Conservation (phyloP, 352 stramenopile genomes). For the Phytophthora meadii region DNA sequence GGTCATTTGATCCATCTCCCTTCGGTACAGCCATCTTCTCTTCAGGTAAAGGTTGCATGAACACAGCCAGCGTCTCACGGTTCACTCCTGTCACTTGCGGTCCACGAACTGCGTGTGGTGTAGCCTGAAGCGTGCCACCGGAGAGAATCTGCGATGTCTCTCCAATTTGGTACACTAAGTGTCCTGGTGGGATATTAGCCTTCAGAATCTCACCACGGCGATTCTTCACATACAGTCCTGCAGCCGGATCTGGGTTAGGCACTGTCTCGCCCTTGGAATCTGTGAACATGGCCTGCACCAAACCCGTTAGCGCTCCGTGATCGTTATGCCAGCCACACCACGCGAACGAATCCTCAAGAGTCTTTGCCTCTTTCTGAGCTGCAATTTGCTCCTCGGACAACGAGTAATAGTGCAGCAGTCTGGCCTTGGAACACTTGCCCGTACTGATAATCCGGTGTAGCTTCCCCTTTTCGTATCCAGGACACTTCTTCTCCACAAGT, state of each 20-base stretch:
- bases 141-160: conserved; percentile 97
- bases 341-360: conserved; percentile 85
- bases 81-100: conserved; percentile 79
- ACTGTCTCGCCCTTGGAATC: conserved; percentile 71
- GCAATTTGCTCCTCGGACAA: conserved; percentile 71
- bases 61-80: conserved; percentile 96
- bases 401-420: conserved; percentile 97
- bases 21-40: conserved; percentile 84
- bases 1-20: conserved; percentile 33
- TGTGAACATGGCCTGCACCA: conserved; percentile 93
- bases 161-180: conserved; percentile 95
- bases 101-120: conserved; percentile 90
- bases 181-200: conserved; percentile 83
- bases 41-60: conserved; percentile 95
- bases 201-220: conserved; percentile 90
- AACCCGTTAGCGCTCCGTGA: conserved; percentile 94
- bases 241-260: conserved; percentile 75
- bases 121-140: conserved; percentile 92
- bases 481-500: conserved; percentile 80
- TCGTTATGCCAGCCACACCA: conserved; percentile 99
- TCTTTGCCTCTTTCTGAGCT: conserved; percentile 45
- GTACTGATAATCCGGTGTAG: conserved; percentile 90
- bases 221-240: conserved; percentile 95
- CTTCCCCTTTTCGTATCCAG: conserved; percentile 83
- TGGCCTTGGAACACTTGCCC: conserved; percentile 92